Conservation (phyloP, 2,329 filamentous ascomycete species). For the Pseudocercospora fuligena region DNA sequence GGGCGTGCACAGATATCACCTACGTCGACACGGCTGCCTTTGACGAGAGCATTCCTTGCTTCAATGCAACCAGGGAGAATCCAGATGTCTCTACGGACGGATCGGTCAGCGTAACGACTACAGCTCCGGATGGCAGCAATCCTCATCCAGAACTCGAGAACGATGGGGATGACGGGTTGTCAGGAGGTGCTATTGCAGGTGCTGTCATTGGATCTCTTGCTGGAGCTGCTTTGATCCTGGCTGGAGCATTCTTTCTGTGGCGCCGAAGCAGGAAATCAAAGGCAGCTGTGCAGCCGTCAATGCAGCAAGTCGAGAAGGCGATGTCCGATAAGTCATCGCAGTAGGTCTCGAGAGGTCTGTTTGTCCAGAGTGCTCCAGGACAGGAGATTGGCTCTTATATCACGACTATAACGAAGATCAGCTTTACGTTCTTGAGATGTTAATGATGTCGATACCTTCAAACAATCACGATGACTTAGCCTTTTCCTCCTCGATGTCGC, state of each 20-base stretch:
- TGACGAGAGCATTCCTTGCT: constrained; percentile 50
- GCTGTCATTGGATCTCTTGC: constrained; percentile 43
- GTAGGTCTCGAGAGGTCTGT: neutral
- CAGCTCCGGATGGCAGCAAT: constrained; percentile 24
- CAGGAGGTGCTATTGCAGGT: constrained; percentile 50
- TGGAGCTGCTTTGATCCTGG: constrained; percentile 32
- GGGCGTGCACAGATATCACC: constrained; percentile 54
- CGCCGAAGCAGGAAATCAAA: constrained; percentile 18
- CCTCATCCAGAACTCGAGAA: constrained; percentile 14
- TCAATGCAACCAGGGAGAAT: constrained; percentile 51
- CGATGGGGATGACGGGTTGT: constrained; percentile 36
- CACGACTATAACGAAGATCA: neutral
- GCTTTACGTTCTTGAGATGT: neutral
- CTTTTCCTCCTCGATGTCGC: neutral
- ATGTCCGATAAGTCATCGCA: constrained; percentile 13
- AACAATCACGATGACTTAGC: neutral
- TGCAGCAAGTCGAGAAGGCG: constrained; percentile 19
- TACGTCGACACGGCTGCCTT: constrained; percentile 49
- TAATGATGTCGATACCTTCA: neutral
- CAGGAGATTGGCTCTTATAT: neutral
- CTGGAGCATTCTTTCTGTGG: constrained; percentile 24
- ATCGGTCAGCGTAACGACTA: constrained; percentile 35
- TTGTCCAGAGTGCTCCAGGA: neutral
- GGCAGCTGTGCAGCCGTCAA: constrained; percentile 1
- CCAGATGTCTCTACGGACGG: constrained; percentile 37